Base-by-base conservation (phyloP, 2,329 filamentous ascomycete genomes). In the Colletotrichum costaricense region DNA sequence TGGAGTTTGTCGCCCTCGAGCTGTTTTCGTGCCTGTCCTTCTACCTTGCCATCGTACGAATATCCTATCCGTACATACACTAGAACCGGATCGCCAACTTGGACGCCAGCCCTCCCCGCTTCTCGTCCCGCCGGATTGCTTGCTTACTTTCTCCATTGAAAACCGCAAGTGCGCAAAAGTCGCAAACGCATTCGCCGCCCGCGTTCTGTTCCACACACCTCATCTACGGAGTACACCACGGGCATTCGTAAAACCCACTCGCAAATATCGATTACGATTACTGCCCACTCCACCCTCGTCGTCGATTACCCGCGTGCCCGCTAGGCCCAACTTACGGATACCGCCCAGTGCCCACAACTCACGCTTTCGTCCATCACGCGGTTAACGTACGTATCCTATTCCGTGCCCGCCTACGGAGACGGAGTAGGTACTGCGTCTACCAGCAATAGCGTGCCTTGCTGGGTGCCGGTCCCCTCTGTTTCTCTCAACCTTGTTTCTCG, bases 21-120 rank as follows among this genome's bases (percentile, higher is more conserved):
- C 42, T 49, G 42, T 49, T 49, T 49, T 49, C 42, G 42, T 49
- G 19, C 42, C 42, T 19, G 42, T 19, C 19, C 19, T 28, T 63
- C 60, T 42, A 22, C 28, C 28, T 33, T 42, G 38, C 22, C 19
- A 63, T 12, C n/a, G 19, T 19, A 24, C 62, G 49, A 19, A 46
- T 33, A 19, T 28, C 28, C 28, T 38, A 57, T 49, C 49, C 30
- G 56, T 57, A 57, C 28, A 58, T 60, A 57, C 54, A 28, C 57
- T 30, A 42, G 16, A 24, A 24, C 24, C 24, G 16, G 16, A 19
- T 16, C 26, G 55, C 24, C 52, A 49, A 35, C 28, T 7, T 4
- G 38, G 64, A 69, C 64, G 49, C 65, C 35, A 59, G 62, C 69
- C 57, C 49, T 54, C 38, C 56, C 56, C 30, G 30, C 56, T 58